phyloP scores from a whole-genome alignment of 2,329 filamentous ascomycete species.

The Trichothecium sympodiale region DNA sequence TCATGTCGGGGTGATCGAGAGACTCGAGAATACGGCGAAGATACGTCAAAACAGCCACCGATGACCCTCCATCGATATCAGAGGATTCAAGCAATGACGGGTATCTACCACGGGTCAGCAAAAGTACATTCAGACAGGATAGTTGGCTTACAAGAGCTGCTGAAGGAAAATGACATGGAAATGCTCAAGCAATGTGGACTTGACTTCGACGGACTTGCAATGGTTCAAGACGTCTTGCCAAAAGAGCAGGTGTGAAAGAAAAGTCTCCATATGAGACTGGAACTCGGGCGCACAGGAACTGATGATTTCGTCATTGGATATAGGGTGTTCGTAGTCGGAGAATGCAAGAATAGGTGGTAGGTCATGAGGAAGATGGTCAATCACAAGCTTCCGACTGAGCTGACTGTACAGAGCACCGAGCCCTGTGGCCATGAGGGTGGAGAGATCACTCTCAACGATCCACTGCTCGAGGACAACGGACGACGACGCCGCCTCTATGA shows the following conservation, averaged over 20 bases:
- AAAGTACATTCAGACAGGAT: not conserved
- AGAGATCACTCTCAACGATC: conserved; percentile 94
- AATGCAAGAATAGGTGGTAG: conserved; percentile 76
- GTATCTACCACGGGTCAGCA: conserved; percentile 46
- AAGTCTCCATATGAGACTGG: conserved; percentile 80
- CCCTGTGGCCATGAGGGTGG: conserved; percentile 93
- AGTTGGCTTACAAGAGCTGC: conserved; percentile 63
- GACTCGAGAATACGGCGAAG: conserved; percentile 82
- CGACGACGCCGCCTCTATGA: conserved; percentile 84
- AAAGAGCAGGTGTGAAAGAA: conserved; percentile 87
- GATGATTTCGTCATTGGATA: conserved; percentile 59
- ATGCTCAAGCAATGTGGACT: conserved; percentile 86
- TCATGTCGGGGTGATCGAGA: conserved; percentile 85
- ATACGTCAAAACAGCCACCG: conserved; percentile 90
- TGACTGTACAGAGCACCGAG: conserved; percentile 65
- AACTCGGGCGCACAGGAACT: conserved; percentile 66
- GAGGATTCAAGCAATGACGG: conserved; percentile 93
- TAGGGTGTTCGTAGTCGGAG: conserved; percentile 74
- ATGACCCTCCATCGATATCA: conserved; percentile 92
- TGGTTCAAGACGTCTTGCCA: conserved; percentile 98
- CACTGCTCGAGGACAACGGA: conserved; percentile 80
- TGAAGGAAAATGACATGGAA: conserved; percentile 95
- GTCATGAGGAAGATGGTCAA: conserved; percentile 62
- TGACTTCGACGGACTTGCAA: conserved; percentile 83
- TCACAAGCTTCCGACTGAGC: conserved; percentile 66